Evolutionary conservation across 202 grass and related monocot genomes (phyloP).

Genomic region (Saccharum hybrid): DNA sequence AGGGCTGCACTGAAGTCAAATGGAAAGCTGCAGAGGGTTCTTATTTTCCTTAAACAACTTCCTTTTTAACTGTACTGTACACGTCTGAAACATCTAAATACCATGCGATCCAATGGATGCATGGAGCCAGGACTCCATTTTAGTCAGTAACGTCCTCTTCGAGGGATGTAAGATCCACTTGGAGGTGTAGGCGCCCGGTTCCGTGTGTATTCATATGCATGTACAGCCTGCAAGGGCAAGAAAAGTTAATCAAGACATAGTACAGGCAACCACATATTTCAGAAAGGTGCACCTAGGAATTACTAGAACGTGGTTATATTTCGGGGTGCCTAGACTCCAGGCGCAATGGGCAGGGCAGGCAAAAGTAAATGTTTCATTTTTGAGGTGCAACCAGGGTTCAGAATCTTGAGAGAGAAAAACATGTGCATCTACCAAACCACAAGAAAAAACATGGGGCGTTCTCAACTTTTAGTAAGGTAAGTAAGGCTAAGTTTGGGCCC

Average conservation of each 20-base stretch:
- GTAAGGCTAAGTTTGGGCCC: background rate
- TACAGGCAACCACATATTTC: background rate
- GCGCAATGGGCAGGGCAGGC: background rate
- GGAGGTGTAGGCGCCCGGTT: background rate
- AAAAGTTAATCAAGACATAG: constrained; percentile 8
- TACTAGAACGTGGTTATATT: background rate
- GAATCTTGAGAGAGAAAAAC: background rate
- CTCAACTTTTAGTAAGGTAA: background rate
- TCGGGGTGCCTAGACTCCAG: background rate
- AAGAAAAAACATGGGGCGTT: background rate
- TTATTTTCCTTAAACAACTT: background rate
- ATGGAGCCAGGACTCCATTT: background rate
- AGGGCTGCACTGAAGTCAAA: background rate
- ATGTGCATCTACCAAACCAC: background rate
- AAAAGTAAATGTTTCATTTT: background rate
- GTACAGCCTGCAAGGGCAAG: constrained; percentile 35
- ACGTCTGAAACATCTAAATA: background rate
- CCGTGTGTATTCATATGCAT: constrained; percentile 28
- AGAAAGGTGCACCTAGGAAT: background rate
- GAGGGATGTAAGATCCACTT: constrained; percentile 29
- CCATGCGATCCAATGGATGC: constrained; percentile 10
- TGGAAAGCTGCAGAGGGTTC: background rate
- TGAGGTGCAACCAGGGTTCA: background rate
- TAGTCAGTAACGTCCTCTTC: constrained; percentile 46
- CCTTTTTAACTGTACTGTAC: background rate